Base-by-base conservation (phyloP, 2,329 filamentous ascomycete species). In the Botrytis pseudocinerea region DNA sequence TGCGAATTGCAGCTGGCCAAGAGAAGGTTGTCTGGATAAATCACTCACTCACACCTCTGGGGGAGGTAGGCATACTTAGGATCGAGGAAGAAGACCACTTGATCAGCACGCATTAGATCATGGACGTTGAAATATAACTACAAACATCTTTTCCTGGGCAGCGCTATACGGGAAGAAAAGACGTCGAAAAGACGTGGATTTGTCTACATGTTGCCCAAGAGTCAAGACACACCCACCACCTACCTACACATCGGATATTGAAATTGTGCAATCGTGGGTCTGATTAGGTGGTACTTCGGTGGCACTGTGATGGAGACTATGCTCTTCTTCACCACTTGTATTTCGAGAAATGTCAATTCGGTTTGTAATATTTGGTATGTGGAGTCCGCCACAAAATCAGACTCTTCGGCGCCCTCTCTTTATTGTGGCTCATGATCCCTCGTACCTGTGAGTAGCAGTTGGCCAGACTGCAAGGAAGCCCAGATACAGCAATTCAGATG, bases 251-350 rank as follows among this genome's bases (percentile, higher is more conserved):
- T 38, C 4, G 59, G 38, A 61, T 61, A 16, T 61, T 62, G 60
- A 35, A 54, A 66, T 40, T 38, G 32, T 66, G 63, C 44, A 51
- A 54, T 68, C 64, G 35, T 68, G 64, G 46, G 35, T 68, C 64
- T 42, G 16, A 6, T 57, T 68, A 57, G 64, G 64, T 42, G 46
- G 25, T 57, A 68, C 64, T 68, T 68, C 64, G 64, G 64, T 68
- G 61, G n/a, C 61, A 46, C 40, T 54, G 64, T 22, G n/a, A 54
- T 20, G 51, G 51, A 57, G 51, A 57, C 51, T 28, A 32, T 40
- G 42, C 38, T 57, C 42, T 68, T 28, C 48, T 40, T 68, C 32
- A 40, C 48, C n/a, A 40, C 46, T 12, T 20, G 16, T 32, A 40
- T 14, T 14, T 40, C 12, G 32, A 40, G 10, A 48, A 66, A n/a